Percentiles rank a stretch among this genome's conserved stretches.
Evolutionary conservation across 345 rosid species (phyloP).

Genomic region (Sonneratia alba): DNA sequence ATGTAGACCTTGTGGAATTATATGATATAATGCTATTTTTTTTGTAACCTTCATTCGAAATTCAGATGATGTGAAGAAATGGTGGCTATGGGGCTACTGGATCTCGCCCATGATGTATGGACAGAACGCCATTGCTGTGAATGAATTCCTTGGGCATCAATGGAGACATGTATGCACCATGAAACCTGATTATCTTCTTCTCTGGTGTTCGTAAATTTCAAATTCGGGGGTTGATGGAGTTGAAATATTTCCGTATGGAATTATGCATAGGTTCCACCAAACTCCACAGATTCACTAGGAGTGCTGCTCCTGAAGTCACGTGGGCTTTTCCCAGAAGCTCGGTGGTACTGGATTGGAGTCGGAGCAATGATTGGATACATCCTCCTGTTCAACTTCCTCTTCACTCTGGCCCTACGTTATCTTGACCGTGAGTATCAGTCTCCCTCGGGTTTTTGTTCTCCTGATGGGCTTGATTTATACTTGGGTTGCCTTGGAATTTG

Average conservation of each 20-base stretch:
- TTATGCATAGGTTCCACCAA: constrained; percentile 33
- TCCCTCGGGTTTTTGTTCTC: constrained; percentile 3
- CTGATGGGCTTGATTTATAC: not conserved
- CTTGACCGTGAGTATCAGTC: constrained; percentile 51
- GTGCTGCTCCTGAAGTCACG: constrained; percentile 52
- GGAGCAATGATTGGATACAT: constrained; percentile 56
- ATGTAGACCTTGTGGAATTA: not conserved
- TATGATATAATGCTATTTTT: not conserved
- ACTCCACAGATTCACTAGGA: constrained; percentile 62
- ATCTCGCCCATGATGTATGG: constrained; percentile 54
- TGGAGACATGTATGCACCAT: constrained; percentile 47
- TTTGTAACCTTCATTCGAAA: constrained; percentile 7
- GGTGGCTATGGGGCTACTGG: constrained; percentile 80
- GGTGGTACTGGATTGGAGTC: constrained; percentile 82
- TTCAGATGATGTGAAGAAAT: constrained; percentile 39
- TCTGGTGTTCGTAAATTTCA: not conserved
- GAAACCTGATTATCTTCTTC: not conserved
- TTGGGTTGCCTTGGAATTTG: constrained; percentile 5
- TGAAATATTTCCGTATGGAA: not conserved
- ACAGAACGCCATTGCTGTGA: constrained; percentile 51
- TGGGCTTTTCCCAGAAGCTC: constrained; percentile 56
- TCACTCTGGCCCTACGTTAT: constrained; percentile 54
- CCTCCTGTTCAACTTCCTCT: constrained; percentile 57
- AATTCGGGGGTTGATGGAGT: not conserved
- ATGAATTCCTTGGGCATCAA: constrained; percentile 51